These are phyloP conservation scores for Stereum hirsutum DNA, from an alignment of 1,284 basidiomycete genomes.

Conservation along the genomic window DNA sequence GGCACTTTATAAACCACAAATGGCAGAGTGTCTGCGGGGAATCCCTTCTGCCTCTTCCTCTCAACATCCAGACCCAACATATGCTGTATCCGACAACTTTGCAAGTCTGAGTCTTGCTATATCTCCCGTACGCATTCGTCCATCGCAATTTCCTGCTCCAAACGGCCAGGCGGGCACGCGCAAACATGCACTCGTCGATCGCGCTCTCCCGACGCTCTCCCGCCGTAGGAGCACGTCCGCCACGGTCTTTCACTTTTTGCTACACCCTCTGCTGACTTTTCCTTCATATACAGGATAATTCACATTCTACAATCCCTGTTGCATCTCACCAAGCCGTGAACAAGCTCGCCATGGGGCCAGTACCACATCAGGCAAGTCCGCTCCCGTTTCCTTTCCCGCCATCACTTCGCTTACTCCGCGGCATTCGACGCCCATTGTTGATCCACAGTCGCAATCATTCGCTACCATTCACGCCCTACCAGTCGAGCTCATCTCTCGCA, in stretches of 20 bases:
- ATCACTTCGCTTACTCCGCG: background rate
- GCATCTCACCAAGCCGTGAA: too few relatives aligned
- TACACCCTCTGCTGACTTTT: background rate
- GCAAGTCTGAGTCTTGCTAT: too few relatives aligned
- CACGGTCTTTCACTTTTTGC: background rate
- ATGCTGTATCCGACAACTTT: too few relatives aligned
- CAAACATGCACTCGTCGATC: too few relatives aligned
- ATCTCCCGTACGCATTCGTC: slow-evolving; percentile 9
- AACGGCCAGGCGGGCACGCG: too few relatives aligned
- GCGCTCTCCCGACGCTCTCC: background rate
- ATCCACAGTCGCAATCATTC: background rate
- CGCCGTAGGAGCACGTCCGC: background rate
- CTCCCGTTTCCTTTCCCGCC: background rate
- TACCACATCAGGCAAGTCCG: slow-evolving; percentile 3
- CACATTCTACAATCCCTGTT: background rate
- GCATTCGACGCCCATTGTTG: background rate
- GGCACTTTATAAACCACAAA: too few relatives aligned
- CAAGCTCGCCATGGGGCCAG: background rate
- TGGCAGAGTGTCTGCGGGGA: too few relatives aligned
- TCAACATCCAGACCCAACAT: too few relatives aligned
- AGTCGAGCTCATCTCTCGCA: slow-evolving; percentile 42
- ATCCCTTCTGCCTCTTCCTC: background rate
- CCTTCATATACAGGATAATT: background rate
- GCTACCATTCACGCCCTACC: slow-evolving; percentile 35
- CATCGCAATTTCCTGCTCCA: slow-evolving; percentile 9